A percentile compares a stretch with the other conserved stretches of the same genome.
Conservation (phyloP, 176 grass and related monocot species). For the Lolium rigidum region DNA sequence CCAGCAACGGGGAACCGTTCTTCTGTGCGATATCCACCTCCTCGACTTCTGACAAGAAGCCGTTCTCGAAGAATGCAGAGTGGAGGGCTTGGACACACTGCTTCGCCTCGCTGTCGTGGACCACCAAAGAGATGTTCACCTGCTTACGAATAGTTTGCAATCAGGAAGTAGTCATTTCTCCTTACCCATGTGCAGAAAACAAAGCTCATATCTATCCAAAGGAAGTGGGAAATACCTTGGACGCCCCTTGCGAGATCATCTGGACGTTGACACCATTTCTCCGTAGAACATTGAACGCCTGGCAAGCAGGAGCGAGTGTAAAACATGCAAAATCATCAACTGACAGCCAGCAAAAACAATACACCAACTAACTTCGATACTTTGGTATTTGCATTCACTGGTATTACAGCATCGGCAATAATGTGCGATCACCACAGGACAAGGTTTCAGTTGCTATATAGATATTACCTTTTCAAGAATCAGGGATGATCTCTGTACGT, state of each 20-base stretch:
- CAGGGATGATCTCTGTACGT: background rate
- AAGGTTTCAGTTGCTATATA: background rate
- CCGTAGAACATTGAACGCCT: conserved; percentile 90
- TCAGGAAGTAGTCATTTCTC: background rate
- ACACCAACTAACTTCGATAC: background rate
- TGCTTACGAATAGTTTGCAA: conserved; percentile 30
- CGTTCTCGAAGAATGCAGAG: conserved; percentile 83
- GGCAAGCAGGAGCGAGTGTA: background rate
- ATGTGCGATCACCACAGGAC: background rate
- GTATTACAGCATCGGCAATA: background rate
- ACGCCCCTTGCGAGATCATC: conserved; percentile 99
- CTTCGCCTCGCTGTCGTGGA: conserved; percentile 85
- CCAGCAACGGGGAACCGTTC: conserved; percentile 14
- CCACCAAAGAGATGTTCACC: conserved; percentile 97
- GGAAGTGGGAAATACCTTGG: conserved; percentile 61
- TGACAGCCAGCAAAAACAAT: background rate
- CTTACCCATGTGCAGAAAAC: background rate
- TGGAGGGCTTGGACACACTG: conserved; percentile 82
- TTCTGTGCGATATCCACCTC: conserved; percentile 43
- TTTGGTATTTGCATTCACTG: background rate
- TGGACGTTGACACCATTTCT: conserved; percentile 86
- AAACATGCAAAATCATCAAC: background rate
- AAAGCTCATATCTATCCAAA: background rate
- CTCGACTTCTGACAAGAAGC: conserved; percentile 73
- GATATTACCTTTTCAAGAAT: background rate